Evolutionary conservation across 352 stramenopile species (phyloP).

Genomic region (Globisporangium cederbergense): DNA sequence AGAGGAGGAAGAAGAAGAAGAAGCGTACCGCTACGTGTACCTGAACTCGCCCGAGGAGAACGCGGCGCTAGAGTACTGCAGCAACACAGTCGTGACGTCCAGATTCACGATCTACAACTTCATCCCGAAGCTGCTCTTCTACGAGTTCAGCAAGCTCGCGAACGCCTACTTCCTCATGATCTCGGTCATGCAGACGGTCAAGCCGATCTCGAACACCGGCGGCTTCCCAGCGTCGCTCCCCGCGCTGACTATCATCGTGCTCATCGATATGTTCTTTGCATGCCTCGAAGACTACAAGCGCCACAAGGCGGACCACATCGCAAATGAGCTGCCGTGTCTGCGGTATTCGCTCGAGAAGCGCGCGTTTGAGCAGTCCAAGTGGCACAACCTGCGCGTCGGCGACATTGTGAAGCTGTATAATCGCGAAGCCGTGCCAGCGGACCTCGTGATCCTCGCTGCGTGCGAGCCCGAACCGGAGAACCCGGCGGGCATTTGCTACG

Average conservation of each 20-base stretch:
- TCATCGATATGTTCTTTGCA: constrained; percentile 92
- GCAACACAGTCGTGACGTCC: constrained; percentile 86
- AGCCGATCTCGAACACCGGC: constrained; percentile 90
- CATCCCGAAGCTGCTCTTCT: constrained; percentile 88
- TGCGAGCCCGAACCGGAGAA: constrained; percentile 68
- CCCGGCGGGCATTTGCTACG: constrained; percentile 84
- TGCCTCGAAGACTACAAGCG: constrained; percentile 90
- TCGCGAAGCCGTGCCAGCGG: constrained; percentile 80
- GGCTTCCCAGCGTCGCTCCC: constrained; percentile 88
- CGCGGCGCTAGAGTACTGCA: constrained; percentile 51
- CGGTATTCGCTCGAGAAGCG: constrained; percentile 31
- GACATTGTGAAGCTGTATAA: constrained; percentile 90
- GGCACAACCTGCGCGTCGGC: constrained; percentile 80
- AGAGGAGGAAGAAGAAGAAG: constrained; percentile 26
- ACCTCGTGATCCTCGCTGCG: constrained; percentile 84
- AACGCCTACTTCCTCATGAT: constrained; percentile 95
- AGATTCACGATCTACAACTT: constrained; percentile 92
- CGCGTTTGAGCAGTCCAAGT: constrained; percentile 66
- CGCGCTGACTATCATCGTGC: constrained; percentile 90
- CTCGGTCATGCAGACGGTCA: constrained; percentile 89
- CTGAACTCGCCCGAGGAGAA: constrained; percentile 68
- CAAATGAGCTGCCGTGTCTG: constrained; percentile 74
- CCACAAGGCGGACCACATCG: constrained; percentile 82
- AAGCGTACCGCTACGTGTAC: constrained; percentile 66
- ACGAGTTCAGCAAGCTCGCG: constrained; percentile 89